Evolutionary conservation across 192 early-diverging fungal genomes (phyloP), one percentile per base, ranked within the genome.

Genomic region (Martensiomyces pterosporus): DNA sequence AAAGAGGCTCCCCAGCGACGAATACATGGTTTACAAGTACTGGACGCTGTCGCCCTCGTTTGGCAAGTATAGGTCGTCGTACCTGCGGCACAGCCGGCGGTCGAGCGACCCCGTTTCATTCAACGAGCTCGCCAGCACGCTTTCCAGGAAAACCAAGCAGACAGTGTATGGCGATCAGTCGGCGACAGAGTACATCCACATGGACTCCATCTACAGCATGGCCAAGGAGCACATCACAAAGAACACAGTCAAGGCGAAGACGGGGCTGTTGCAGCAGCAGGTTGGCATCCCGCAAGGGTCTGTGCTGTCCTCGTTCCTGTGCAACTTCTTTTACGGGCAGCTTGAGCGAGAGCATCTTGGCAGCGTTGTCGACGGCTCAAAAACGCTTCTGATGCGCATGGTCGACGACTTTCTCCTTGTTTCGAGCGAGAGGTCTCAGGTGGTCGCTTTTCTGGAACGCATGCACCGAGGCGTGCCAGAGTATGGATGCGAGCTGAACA

Each of bases 201-300:
- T 64, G 8, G 55, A 76, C 0, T 39, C 51, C 0, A 50, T 90
- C 0, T 17, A 82, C 24, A 35, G 43, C 4, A 48, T 81, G 27
- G 47, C 93, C 8, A 54, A 62, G 9, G 79, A 81, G 34, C 89
- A 93, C 50, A 57, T 93, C 21, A 60, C 54, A 4, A 64, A 80
- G 29, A 89, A 90, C 51, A 57, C 85, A 19, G 78, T 93, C 17
- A 64, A 78, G 66, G 70, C 85, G 41, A 80, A 80, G 2, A 64
- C 64, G 17, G 43, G 69, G 25, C 77, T 82, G 49, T 89, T 85
- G 62, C 70, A 67, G 25, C 92, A 93, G 53, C 57, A 67, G 0
- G 57, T 72, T 1, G 94, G 94, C 4, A 93, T 97, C 24, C 94
- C 94, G 2, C 94, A 97, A 59, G 94, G 94, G 0, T 94, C 92